Conservation (phyloP, 1,284 basidiomycete genomes). For the Ceratobasidium sp. region DNA sequence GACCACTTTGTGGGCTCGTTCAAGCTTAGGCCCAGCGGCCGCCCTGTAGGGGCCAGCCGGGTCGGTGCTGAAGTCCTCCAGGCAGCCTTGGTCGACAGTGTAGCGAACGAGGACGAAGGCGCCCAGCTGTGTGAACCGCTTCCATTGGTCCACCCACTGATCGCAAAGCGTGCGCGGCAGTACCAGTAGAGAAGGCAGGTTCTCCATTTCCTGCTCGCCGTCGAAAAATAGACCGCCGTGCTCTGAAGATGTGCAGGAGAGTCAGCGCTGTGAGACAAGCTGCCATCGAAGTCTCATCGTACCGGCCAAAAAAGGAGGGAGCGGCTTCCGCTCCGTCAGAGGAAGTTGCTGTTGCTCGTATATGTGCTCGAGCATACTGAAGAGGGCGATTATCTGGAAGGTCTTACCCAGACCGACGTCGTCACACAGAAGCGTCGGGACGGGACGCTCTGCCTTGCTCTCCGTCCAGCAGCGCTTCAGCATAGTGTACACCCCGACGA, state of each 20-base stretch:
- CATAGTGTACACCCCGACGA: neutral
- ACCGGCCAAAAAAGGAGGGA: constrained; percentile 2
- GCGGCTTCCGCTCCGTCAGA: neutral
- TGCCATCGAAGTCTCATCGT: neutral
- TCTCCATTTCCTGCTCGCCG: too few relatives aligned
- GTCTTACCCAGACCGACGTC: constrained; percentile 38
- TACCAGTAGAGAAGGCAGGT: too few relatives aligned
- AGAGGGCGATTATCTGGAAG: neutral
- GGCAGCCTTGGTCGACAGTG: neutral
- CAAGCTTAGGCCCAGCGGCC: constrained; percentile 10
- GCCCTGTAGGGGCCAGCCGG: neutral
- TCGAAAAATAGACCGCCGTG: too few relatives aligned
- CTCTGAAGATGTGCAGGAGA: neutral
- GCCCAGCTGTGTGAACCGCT: neutral
- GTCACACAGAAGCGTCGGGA: constrained; percentile 32
- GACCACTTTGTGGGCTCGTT: neutral
- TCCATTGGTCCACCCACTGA: neutral
- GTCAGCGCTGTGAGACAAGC: neutral
- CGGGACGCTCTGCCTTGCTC: neutral
- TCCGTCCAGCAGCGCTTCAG: constrained; percentile 1
- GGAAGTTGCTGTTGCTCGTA: constrained; percentile 9
- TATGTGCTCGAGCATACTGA: constrained; percentile 15
- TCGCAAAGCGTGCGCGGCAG: too few relatives aligned
- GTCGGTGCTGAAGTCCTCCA: constrained; percentile 3
- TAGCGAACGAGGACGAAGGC: neutral